A percentile compares a stretch with the other conserved stretches of the same genome.
phyloP scores from a whole-genome alignment of 495 filamentous ascomycete species.

The Aspergillus avenaceus region DNA sequence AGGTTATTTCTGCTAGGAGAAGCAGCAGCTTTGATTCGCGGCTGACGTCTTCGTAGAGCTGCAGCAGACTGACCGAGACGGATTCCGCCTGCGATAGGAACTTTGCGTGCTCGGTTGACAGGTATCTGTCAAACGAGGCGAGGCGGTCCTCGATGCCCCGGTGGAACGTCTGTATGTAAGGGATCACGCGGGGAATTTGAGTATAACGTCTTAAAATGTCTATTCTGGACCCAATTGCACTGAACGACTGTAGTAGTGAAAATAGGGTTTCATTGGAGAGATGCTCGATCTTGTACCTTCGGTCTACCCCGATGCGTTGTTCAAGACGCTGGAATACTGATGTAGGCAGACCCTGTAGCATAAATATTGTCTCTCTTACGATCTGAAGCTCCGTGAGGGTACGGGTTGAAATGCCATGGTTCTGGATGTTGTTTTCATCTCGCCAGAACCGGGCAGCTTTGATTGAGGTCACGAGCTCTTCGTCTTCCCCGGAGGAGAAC shows the following conservation, averaged over 20 bases:
- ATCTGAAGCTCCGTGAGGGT: conserved; percentile 67
- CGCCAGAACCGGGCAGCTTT: conserved; percentile 64
- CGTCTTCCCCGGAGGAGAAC: conserved; percentile 30
- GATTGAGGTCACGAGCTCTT: conserved; percentile 44
- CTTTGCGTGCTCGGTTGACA: conserved; percentile 41
- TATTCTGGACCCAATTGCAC: conserved; percentile 42
- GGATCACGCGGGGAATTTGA: conserved; percentile 28
- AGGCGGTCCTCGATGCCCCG: conserved; percentile 42
- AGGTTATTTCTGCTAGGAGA: conserved; percentile 47
- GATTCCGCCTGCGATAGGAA: conserved; percentile 33
- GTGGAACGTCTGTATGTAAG: conserved; percentile 55
- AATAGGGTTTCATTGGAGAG: conserved; percentile 32
- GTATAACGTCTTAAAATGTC: conserved; percentile 45
- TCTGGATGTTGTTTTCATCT: conserved; percentile 26
- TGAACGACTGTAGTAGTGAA: conserved; percentile 39
- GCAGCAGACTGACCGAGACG: conserved; percentile 52
- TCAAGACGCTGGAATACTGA: conserved; percentile 56
- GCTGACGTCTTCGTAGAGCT: conserved; percentile 58
- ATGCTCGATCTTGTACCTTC: conserved; percentile 35
- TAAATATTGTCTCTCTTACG: conserved; percentile 75
- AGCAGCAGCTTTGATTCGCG: conserved; percentile 49
- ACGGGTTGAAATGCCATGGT: conserved; percentile 34
- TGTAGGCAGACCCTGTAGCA: conserved; percentile 77
- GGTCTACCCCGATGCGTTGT: conserved; percentile 32
- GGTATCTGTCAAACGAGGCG: conserved; percentile 32